Evolutionary conservation across 805 yeast species (phyloP), one percentile per base, ranked within the genome.

Genomic region (Teunomyces kruisii): DNA sequence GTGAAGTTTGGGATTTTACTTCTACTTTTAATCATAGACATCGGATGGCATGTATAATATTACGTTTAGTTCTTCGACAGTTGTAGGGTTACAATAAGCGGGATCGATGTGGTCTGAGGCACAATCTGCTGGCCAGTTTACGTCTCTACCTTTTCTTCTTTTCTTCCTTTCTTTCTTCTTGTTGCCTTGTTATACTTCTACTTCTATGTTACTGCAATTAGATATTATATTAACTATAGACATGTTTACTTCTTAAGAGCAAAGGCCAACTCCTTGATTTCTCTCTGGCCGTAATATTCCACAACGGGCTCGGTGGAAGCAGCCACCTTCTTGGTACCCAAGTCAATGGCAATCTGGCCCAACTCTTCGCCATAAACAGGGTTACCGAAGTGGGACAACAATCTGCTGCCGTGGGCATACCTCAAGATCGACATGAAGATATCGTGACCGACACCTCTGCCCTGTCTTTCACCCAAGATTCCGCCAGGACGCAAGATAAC

Each of bases 401-500:
- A 35, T 14, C 39, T 46, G 6, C 52, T 55, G 10, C 55, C 54
- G 32, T 54, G 55, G 16, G 55, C n/a, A n/a, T 32, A 17, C 41
- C 49, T 39, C 37, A 73, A 73, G 12, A 79, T 14, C 2, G 52
- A 62, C 10, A 59, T 65, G 10, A 59, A 60, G 1, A 66, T 2
- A 10, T 49, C 56, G 44, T 68, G 73, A 4, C 59, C 59, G 3
- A 66, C 52, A 0, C 78, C 80, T 43, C 72, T 75, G 2, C 63
- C 47, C 6, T 14, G 14, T 55, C 96, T 71, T 24, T 78, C 76
- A 4, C 96, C 96, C 5, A 87, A 54, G 30, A 89, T 67, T 0
- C 72, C 61, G 10, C 96, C 96, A 0, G 97, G 97, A 56, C 88
- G 76, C 45, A 90, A 62, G 49, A 90, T 84, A 42, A 88, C 77